Percentiles rank a stretch among this genome's conserved stretches.
Conservation (phyloP, 768 basidiomycete genomes). For the Suillus lakei region DNA sequence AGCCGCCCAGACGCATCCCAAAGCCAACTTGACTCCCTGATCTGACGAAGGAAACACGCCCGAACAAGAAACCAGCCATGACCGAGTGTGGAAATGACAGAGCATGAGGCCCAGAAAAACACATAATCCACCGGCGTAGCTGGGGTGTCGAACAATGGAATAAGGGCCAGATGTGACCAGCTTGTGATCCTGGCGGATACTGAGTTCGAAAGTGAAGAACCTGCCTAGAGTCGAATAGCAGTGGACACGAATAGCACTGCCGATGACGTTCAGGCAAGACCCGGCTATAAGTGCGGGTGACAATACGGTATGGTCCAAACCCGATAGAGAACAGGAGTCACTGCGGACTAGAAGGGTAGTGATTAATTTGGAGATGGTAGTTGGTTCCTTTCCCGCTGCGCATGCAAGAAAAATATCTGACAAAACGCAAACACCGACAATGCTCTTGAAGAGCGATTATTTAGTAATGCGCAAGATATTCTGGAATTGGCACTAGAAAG, state of each 20-base stretch:
- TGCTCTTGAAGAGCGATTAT: background rate
- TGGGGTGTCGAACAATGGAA: conserved; percentile 44
- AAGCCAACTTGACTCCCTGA: background rate
- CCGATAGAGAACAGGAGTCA: background rate
- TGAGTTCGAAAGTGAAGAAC: conserved; percentile 46
- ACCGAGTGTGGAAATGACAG: conserved; percentile 8
- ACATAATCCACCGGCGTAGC: conserved; percentile 13
- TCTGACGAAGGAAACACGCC: conserved; percentile 6
- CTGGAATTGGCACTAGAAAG: background rate
- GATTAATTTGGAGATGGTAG: background rate
- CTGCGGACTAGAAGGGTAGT: background rate
- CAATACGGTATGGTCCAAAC: background rate
- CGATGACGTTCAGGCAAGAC: conserved; percentile 24
- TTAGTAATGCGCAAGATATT: background rate
- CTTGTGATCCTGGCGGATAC: conserved; percentile 39
- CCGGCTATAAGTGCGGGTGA: conserved; percentile 20
- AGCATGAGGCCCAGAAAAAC: conserved; percentile 8
- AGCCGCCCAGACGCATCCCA: conserved; percentile 3
- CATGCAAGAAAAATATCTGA: conserved; percentile 4
- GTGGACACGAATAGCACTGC: conserved; percentile 32
- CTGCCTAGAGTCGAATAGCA: conserved; percentile 41
- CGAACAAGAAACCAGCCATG: conserved; percentile 13
- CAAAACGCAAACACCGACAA: background rate
- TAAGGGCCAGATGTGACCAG: conserved; percentile 47
- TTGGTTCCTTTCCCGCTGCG: background rate